phyloP scores from a whole-genome alignment of 805 yeast genomes.

The Wickerhamiella azymoides region DNA sequence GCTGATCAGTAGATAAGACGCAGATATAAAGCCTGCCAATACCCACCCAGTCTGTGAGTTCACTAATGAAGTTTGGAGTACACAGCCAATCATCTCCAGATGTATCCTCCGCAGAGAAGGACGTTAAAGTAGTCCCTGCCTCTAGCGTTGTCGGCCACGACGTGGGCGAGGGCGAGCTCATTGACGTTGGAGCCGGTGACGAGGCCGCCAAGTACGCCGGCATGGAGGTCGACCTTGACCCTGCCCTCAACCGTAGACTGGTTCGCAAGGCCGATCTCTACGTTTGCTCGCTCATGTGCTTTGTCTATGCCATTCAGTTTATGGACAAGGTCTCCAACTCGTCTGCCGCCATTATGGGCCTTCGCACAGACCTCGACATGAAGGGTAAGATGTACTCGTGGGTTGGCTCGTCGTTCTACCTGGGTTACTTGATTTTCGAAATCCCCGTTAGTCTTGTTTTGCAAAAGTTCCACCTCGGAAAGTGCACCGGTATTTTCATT shows the following conservation, averaged over 20 bases:
- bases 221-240: not conserved
- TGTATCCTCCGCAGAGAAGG: not conserved
- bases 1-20: no score
- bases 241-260: constrained; percentile 14
- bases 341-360: constrained; percentile 41
- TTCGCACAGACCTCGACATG: constrained; percentile 34
- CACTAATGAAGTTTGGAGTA: not conserved
- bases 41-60: not conserved
- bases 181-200: constrained; percentile 7
- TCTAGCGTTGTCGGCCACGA: not conserved
- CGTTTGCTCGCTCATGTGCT: constrained; percentile 37
- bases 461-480: constrained; percentile 46
- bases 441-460: constrained; percentile 33
- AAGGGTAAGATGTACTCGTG: constrained; percentile 31
- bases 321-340: constrained; percentile 47
- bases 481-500: constrained; percentile 31
- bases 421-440: constrained; percentile 51
- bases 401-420: constrained; percentile 46
- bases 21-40: not conserved
- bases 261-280: constrained; percentile 38
- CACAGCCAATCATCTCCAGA: not conserved
- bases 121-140: not conserved
- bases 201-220: constrained; percentile 10
- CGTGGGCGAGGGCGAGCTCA: constrained; percentile 1
- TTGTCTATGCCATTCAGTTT: constrained; percentile 38